Evolutionary conservation across 2,329 filamentous ascomycete genomes (phyloP).

Genomic region (Colletotrichum lupini): DNA sequence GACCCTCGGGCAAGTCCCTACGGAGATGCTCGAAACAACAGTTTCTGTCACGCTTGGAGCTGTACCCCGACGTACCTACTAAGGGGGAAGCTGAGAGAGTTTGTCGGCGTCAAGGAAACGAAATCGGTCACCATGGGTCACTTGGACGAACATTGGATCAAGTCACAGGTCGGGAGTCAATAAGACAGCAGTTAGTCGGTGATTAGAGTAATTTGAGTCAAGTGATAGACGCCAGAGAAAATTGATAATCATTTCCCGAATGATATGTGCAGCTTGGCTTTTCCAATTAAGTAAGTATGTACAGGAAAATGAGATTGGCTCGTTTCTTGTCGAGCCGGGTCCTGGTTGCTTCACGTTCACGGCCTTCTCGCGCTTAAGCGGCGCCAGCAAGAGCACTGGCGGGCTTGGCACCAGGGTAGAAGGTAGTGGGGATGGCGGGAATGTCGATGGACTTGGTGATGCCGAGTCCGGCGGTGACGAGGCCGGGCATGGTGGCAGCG

Average conservation of each 20-base stretch:
- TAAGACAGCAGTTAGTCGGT: background rate
- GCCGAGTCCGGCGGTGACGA: constrained; percentile 24
- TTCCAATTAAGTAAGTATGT: constrained; percentile 17
- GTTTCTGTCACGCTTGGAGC: constrained; percentile 48
- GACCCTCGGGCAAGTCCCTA: constrained; percentile 45
- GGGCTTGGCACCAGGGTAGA: constrained; percentile 25
- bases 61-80: constrained; percentile 45
- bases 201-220: background rate
- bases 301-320: background rate
- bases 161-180: background rate
- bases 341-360: background rate
- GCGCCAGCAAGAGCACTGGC: constrained; percentile 13
- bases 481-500: constrained; percentile 26
- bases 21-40: constrained; percentile 45
- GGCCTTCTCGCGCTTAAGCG: background rate
- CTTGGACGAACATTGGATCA: constrained; percentile 22
- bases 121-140: constrained; percentile 9
- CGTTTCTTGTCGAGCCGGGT: background rate
- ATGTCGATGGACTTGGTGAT: constrained; percentile 22
- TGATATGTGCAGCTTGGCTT: constrained; percentile 8
- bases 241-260: constrained; percentile 14
- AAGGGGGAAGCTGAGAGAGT: constrained; percentile 33
- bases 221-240: background rate
- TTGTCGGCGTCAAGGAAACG: background rate
- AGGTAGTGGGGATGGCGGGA: constrained; percentile 29